Conservation (phyloP, 148 eudicot genomes). For the Persicaria tinctoria region DNA sequence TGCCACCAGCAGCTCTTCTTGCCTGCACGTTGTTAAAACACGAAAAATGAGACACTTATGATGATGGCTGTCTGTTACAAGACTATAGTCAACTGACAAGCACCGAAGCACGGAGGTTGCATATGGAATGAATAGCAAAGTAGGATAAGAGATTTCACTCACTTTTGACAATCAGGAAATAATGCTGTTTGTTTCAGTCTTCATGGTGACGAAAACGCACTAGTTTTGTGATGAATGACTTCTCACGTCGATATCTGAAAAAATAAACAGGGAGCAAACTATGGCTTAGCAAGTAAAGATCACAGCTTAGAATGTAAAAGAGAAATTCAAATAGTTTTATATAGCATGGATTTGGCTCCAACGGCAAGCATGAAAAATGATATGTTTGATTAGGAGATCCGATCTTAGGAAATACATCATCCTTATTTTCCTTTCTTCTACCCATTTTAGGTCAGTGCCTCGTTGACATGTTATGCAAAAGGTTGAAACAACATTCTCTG, state of each 20-base stretch:
- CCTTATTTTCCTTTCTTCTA: neutral
- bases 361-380: neutral
- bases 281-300: neutral
- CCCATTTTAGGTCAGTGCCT: no score
- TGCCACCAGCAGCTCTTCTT: no score
- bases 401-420: neutral
- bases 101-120: neutral
- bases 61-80: no score
- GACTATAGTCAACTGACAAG: no score
- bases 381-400: neutral
- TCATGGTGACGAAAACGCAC: neutral
- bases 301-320: neutral
- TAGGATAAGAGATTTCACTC: neutral
- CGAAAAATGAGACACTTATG: no score
- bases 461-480: no score
- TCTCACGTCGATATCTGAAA: conserved; percentile 7
- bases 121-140: neutral
- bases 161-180: neutral
- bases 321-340: neutral
- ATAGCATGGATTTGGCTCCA: neutral
- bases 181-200: neutral
- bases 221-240: conserved; percentile 9
- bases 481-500: neutral
- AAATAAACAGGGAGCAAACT: neutral
- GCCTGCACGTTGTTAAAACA: no score